Conservation (phyloP, 148 eudicot genomes). For the Spergularia marina region DNA sequence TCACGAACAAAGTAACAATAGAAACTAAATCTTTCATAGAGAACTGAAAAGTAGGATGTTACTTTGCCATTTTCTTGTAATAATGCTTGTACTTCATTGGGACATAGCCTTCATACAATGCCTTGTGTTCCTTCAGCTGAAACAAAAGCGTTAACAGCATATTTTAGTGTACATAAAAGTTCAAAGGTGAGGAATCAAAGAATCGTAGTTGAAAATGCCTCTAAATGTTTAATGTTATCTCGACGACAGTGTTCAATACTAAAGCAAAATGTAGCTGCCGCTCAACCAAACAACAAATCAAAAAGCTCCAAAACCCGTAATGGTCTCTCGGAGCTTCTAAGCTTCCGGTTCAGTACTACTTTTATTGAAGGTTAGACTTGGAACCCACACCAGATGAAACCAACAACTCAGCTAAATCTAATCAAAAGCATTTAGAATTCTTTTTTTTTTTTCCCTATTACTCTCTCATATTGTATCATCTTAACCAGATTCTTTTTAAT, state of each 20-base stretch:
- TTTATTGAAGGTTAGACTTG: background rate
- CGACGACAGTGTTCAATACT: background rate
- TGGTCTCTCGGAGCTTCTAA: background rate
- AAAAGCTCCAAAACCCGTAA: background rate
- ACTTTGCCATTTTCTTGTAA: constrained; percentile 92
- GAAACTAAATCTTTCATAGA: constrained; percentile 1
- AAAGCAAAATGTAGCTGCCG: background rate
- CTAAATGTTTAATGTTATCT: background rate
- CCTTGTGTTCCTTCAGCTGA: constrained; percentile 64
- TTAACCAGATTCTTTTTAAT: no score
- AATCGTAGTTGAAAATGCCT: background rate
- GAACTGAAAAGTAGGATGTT: constrained; percentile 27
- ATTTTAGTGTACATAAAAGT: constrained; percentile 17
- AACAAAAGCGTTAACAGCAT: constrained; percentile 12
- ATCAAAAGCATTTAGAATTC: background rate
- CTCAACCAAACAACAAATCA: no score
- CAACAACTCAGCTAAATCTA: background rate
- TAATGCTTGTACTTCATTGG: constrained; percentile 91
- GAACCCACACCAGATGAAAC: background rate
- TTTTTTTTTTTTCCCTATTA: background rate
- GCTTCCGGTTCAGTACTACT: background rate
- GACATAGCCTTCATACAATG: constrained; percentile 76
- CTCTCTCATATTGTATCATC: background rate
- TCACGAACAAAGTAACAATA: constrained; percentile 8
- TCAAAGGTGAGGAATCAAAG: constrained; percentile 7